These are phyloP conservation scores for Neltuma alba DNA, from an alignment of 306 rosid genomes.

Conservation along the genomic window DNA sequence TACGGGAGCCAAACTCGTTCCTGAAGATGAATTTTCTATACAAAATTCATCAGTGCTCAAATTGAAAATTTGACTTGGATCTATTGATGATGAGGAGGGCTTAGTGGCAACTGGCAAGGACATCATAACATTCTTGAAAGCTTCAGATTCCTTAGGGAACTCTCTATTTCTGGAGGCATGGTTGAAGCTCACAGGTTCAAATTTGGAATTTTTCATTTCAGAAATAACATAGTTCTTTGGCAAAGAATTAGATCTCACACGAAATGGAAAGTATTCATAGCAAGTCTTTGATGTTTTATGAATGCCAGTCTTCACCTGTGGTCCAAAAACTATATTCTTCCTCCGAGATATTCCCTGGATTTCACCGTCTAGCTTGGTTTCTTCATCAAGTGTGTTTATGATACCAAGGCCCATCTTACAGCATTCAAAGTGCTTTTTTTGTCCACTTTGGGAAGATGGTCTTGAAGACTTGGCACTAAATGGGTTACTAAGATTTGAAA, in stretches of 20 bases:
- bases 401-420: constrained; percentile 77
- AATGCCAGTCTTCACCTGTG: constrained; percentile 58
- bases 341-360: constrained; percentile 47
- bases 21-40: constrained; percentile 36
- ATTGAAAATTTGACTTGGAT: constrained; percentile 37
- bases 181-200: constrained; percentile 39
- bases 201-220: constrained; percentile 39
- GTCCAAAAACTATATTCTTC: constrained; percentile 73
- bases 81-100: constrained; percentile 34
- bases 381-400: constrained; percentile 66
- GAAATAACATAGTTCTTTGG: constrained; percentile 70
- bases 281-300: constrained; percentile 44
- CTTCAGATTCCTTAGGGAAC: constrained; percentile 42
- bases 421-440: constrained; percentile 51
- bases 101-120: constrained; percentile 46
- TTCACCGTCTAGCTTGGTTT: constrained; percentile 49
- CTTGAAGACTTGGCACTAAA: constrained; percentile 48
- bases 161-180: constrained; percentile 40
- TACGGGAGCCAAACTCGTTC: constrained; percentile 33
- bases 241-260: constrained; percentile 63
- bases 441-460: constrained; percentile 43
- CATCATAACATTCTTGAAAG: constrained; percentile 32
- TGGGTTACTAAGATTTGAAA: constrained; percentile 64
- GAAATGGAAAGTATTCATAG: constrained; percentile 45
- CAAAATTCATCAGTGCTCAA: constrained; percentile 37